phyloP scores from a whole-genome alignment of 441 rosid genomes.

The Omphalea diandra region DNA sequence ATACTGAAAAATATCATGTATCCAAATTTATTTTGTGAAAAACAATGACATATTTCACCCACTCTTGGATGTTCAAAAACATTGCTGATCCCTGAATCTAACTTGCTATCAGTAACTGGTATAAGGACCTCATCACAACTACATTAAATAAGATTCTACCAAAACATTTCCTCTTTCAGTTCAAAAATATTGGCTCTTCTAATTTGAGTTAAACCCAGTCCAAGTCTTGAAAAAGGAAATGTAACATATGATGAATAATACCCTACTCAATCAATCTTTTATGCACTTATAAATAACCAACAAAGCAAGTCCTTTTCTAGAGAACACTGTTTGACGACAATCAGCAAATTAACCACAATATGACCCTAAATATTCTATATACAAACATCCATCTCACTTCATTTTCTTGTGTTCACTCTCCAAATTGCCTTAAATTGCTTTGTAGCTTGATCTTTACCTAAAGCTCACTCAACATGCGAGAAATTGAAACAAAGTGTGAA shows the following conservation, averaged over 20 bases:
- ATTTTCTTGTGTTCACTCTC: neutral
- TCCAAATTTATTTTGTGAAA: neutral
- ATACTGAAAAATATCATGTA: neutral
- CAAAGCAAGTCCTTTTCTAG: neutral
- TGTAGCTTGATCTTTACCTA: neutral
- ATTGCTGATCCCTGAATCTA: neutral
- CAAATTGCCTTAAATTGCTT: neutral
- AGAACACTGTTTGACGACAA: conserved; percentile 1
- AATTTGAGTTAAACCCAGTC: neutral
- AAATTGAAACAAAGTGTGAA: neutral
- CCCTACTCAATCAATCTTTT: neutral
- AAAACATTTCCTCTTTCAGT: too few relatives aligned
- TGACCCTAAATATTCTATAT: neutral
- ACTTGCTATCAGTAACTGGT: neutral
- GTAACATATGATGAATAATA: neutral
- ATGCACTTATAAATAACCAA: neutral
- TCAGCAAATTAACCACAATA: neutral
- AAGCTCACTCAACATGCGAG: neutral
- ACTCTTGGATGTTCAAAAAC: neutral
- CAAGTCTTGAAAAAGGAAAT: neutral
- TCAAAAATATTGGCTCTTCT: neutral
- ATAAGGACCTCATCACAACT: neutral
- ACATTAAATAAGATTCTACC: neutral
- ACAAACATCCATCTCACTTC: neutral
- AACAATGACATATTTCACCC: neutral